phyloP scores from a whole-genome alignment of 179 eudicot genomes.

The Amaranthus tricolor region DNA sequence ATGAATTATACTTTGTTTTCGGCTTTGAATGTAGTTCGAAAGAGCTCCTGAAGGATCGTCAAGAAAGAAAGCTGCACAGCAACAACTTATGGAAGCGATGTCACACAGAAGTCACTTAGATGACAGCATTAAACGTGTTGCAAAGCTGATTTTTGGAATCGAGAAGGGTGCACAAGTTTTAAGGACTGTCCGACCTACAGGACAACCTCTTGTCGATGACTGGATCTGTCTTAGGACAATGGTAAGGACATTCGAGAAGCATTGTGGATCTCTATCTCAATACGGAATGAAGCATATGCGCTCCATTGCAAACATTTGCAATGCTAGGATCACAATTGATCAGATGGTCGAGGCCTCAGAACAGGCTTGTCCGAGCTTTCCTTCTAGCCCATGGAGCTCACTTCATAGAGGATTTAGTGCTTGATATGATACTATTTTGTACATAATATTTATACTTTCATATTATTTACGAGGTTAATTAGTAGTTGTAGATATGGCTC shows the following conservation, averaged over 20 bases:
- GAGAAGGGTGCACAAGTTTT: constrained; percentile 58
- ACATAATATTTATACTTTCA: not conserved
- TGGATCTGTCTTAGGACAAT: constrained; percentile 75
- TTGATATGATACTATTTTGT: constrained; percentile 12
- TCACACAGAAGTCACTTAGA: constrained; percentile 78
- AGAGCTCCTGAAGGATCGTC: constrained; percentile 86
- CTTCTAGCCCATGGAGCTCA: constrained; percentile 73
- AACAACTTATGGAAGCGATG: constrained; percentile 64
- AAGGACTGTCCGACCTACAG: constrained; percentile 58
- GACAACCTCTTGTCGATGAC: constrained; percentile 80
- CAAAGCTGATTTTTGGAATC: constrained; percentile 73
- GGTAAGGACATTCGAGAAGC: constrained; percentile 73
- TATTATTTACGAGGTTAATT: not conserved
- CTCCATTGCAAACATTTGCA: constrained; percentile 84
- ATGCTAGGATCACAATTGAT: constrained; percentile 55
- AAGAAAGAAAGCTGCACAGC: constrained; percentile 63
- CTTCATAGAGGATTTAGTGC: constrained; percentile 74
- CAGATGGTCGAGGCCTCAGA: constrained; percentile 79
- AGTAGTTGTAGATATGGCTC: constrained; percentile 7
- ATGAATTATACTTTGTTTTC: not conserved
- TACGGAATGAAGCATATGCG: constrained; percentile 99
- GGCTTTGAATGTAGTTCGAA: constrained; percentile 40
- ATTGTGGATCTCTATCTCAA: constrained; percentile 82
- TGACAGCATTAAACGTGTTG: constrained; percentile 54
- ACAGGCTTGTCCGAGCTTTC: constrained; percentile 66